Conservation (phyloP, 148 eudicot genomes). For the Heliosperma pusillum region DNA sequence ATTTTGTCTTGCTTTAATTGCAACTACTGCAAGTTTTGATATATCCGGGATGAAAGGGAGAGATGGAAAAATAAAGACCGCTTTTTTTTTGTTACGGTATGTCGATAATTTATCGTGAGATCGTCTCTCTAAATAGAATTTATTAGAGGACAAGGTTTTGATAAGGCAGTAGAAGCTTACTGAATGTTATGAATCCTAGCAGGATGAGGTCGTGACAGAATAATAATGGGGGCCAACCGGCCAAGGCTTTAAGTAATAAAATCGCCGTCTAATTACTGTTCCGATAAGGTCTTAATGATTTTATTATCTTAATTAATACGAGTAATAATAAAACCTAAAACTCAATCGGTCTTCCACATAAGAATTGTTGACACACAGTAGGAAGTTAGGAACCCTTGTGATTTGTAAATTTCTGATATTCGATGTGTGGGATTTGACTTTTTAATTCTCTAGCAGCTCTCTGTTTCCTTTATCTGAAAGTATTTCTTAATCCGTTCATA, state of each 20-base stretch:
- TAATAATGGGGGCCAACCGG: neutral
- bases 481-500: neutral
- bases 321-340: too few relatives aligned
- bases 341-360: too few relatives aligned
- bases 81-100: too few relatives aligned
- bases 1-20: conserved; percentile 1
- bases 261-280: neutral
- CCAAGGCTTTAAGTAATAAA: neutral
- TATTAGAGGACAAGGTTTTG: neutral
- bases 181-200: too few relatives aligned
- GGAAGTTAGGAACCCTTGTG: neutral
- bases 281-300: neutral
- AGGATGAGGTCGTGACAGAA: too few relatives aligned
- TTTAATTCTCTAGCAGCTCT: neutral
- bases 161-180: neutral
- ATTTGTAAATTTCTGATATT: neutral
- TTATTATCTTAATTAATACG: too few relatives aligned
- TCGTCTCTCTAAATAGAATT: too few relatives aligned
- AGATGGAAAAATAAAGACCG: neutral
- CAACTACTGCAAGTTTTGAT: conserved; percentile 2
- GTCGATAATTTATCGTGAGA: too few relatives aligned
- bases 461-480: neutral
- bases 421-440: neutral
- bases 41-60: neutral
- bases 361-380: too few relatives aligned